Evolutionary conservation across 371 early-diverging fungal species (phyloP).

Genomic region (Zychaea mexicana): DNA sequence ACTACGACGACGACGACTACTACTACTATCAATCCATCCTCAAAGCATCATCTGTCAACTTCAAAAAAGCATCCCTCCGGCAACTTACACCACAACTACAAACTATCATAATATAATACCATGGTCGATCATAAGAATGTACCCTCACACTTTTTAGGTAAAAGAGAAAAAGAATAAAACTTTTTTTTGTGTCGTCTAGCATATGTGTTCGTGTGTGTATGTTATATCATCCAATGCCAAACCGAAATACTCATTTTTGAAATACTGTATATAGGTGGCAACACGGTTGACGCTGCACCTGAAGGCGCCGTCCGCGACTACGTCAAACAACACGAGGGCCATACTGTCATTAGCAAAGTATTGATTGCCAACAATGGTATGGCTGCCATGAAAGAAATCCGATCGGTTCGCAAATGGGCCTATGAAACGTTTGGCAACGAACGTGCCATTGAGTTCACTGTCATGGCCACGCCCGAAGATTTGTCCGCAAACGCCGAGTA

Average conservation of each 20-base stretch:
- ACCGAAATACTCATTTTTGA: background rate
- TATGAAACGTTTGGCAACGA: slow-evolving; percentile 98
- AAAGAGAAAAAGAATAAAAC: background rate
- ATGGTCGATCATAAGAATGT: slow-evolving; percentile 24
- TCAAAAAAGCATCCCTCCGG: no score
- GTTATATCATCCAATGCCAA: no score
- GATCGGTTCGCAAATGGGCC: slow-evolving; percentile 97
- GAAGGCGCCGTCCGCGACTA: slow-evolving; percentile 70
- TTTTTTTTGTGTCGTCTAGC: background rate
- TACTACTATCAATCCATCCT: no score
- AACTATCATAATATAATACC: background rate
- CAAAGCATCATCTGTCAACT: background rate
- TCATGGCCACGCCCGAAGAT: slow-evolving; percentile 99
- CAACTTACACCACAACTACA: background rate
- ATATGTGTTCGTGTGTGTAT: background rate
- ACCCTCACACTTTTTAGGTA: slow-evolving; percentile 25
- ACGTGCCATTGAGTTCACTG: slow-evolving; percentile 94
- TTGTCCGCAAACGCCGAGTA: slow-evolving; percentile 96
- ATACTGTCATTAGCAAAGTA: slow-evolving; percentile 87
- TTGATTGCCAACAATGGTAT: slow-evolving; percentile 99
- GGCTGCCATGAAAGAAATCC: slow-evolving; percentile 99
- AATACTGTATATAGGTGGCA: slow-evolving; percentile 61
- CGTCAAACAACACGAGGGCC: slow-evolving; percentile 80
- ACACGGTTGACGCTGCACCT: slow-evolving; percentile 57
- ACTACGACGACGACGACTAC: no score